Base-by-base conservation (phyloP, 805 yeast species). In the Spathaspora arborariae region DNA sequence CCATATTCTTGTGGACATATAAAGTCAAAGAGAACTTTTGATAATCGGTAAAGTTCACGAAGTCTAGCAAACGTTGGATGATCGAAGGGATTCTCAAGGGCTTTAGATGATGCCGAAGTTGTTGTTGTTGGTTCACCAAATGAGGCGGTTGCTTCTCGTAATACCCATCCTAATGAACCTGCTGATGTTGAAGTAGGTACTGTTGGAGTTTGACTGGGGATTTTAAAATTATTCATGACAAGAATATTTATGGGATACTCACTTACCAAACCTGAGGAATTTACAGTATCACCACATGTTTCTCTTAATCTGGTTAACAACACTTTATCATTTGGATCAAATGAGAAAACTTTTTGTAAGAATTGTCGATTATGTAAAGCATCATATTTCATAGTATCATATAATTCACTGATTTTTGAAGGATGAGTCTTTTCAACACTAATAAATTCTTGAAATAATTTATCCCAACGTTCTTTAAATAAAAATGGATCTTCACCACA, bases 1-100 rank as follows among this genome's bases (percentile, higher is more conserved):
- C 99, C 99, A 62, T 94, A 94, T 62, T 94, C 99, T 65, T 94
- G 98, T 8, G 99, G 99, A 67, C 98, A 94, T 42, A 94, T 90
- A 60, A 92, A 94, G 67, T 94, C 99, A 70, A 94, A 94, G 51
- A 94, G 69, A 5, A 94, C 96, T 64, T 94, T 95, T 0, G 97
- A 88, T 46, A 94, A 74, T 52, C 92, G 76, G 63, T 91, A 94
- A 44, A 94, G 76, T 62, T 94, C 99, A 54, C 98, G 76, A 48
- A 94, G 74, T 51, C 88, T 78, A 26, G 85, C 85, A 63, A 79
- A 91, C 45, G 85, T 83, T 1, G 88, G 82, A 51, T 85, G 85
- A 60, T 88, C 96, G 65, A 91, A 91, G 16, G 74, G 75, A 51
- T 69, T 72, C 3, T 58, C 62, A 15, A 55, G 53, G 45, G 63